Evolutionary conservation across 176 grass and related monocot genomes (phyloP).

Genomic region (Carex pumila): DNA sequence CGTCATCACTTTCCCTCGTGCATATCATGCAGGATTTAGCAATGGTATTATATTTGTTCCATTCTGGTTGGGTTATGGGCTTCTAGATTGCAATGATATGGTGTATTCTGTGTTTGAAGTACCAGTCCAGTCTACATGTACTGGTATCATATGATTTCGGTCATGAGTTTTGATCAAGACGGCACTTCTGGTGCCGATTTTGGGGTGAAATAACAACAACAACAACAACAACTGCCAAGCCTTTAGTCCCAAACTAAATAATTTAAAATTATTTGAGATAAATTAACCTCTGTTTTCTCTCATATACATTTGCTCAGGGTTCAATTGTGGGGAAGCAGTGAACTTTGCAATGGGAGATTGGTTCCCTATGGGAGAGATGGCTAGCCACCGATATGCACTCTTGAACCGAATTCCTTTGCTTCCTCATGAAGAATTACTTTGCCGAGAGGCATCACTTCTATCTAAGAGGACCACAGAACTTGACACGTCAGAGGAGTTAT

Average conservation of each 20-base stretch:
- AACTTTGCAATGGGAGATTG: conserved; percentile 82
- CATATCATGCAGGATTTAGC: conserved; percentile 93
- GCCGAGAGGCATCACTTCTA: conserved; percentile 56
- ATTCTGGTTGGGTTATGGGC: neutral
- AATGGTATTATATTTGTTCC: conserved; percentile 52
- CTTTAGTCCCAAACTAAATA: neutral
- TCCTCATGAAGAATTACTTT: conserved; percentile 88
- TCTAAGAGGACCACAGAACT: conserved; percentile 31
- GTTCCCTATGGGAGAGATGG: conserved; percentile 72
- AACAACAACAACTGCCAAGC: no score
- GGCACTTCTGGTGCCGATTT: neutral
- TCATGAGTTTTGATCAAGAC: neutral
- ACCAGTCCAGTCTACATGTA: neutral
- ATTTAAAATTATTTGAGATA: neutral
- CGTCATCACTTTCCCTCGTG: conserved; percentile 86
- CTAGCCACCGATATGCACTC: conserved; percentile 80
- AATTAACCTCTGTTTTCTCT: neutral
- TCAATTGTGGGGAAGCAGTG: conserved; percentile 95
- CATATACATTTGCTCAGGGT: conserved; percentile 37
- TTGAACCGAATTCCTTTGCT: conserved; percentile 68
- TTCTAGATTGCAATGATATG: neutral
- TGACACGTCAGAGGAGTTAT: conserved; percentile 32
- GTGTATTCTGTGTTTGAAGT: neutral
- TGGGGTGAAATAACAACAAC: neutral
- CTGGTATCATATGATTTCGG: neutral